A percentile compares a stretch with the other conserved stretches of the same genome.
phyloP scores from a whole-genome alignment of 2,329 filamentous ascomycete genomes.

The Fusarium anthophilum region DNA sequence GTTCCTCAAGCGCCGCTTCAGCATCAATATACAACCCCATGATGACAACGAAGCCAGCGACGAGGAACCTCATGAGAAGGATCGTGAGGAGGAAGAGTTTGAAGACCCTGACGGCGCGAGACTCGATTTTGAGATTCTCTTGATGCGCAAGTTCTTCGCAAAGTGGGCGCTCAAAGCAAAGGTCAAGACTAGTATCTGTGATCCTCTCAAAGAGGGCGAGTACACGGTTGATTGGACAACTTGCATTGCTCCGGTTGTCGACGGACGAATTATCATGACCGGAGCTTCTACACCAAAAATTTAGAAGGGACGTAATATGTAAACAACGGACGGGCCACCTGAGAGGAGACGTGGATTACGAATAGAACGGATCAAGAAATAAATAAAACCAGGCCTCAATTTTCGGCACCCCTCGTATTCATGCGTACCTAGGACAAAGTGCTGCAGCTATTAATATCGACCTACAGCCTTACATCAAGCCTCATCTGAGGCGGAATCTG shows the following conservation, averaged over 20 bases:
- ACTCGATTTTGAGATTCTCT: slow-evolving; percentile 65
- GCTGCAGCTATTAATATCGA: not conserved
- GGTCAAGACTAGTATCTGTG: slow-evolving; percentile 62
- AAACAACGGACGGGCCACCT: not conserved
- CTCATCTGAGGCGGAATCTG: not conserved
- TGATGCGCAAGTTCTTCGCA: slow-evolving; percentile 74
- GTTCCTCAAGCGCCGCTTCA: slow-evolving; percentile 50
- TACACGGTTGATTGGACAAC: slow-evolving; percentile 79
- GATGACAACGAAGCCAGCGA: slow-evolving; percentile 54
- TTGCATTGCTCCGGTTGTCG: slow-evolving; percentile 79
- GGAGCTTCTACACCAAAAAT: slow-evolving; percentile 25
- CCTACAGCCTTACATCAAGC: not conserved
- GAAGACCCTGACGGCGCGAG: slow-evolving; percentile 52
- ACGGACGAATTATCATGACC: slow-evolving; percentile 75
- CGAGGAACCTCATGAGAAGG: slow-evolving; percentile 44
- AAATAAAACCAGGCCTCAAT: slow-evolving; percentile 2
- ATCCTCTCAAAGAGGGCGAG: slow-evolving; percentile 67
- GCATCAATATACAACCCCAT: slow-evolving; percentile 46
- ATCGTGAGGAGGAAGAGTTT: slow-evolving; percentile 39
- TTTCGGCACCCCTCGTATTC: not conserved
- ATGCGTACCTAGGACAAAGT: not conserved
- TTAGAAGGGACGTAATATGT: not conserved
- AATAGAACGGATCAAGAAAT: not conserved
- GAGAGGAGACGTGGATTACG: not conserved
- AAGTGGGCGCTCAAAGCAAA: slow-evolving; percentile 79